Evolutionary conservation across 2,329 filamentous ascomycete genomes (phyloP).

Genomic region (Claviceps quebecensis): DNA sequence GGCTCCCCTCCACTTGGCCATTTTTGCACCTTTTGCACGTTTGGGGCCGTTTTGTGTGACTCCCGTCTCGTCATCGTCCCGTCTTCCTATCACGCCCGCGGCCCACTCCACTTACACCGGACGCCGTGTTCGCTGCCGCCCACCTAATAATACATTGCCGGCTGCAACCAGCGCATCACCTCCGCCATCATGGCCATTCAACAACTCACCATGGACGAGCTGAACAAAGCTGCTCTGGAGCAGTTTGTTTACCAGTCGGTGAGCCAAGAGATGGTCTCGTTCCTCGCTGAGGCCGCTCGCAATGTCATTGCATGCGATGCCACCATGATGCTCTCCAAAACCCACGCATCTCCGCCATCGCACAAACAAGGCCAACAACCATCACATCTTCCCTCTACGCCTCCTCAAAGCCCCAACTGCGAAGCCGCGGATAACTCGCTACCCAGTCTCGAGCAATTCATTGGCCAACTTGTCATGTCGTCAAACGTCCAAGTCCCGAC

Average conservation of each 20-base stretch:
- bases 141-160: background rate
- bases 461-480: slow-evolving; percentile 74
- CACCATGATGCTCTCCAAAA: slow-evolving; percentile 34
- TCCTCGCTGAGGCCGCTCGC: slow-evolving; percentile 59
- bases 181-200: slow-evolving; percentile 32
- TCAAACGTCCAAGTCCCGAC: slow-evolving; percentile 97
- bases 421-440: slow-evolving; percentile 40
- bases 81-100: background rate
- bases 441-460: slow-evolving; percentile 80
- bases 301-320: slow-evolving; percentile 71
- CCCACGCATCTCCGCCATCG: slow-evolving; percentile 5
- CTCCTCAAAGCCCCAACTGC: slow-evolving; percentile 36
- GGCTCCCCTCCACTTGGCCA: background rate
- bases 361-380: background rate
- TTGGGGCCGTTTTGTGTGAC: background rate
- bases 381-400: slow-evolving; percentile 29
- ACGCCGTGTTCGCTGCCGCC: too few species aligned
- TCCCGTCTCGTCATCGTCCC: background rate
- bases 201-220: slow-evolving; percentile 35
- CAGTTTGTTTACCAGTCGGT: slow-evolving; percentile 70
- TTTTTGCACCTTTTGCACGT: background rate
- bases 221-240: slow-evolving; percentile 63
- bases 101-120: background rate
- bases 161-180: background rate
- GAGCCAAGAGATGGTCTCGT: slow-evolving; percentile 60